Percentiles rank a stretch among this genome's conserved stretches.
These are phyloP conservation scores for Plectranthus barbatus DNA, from an alignment of 257 asterid species.

Conservation along the genomic window DNA sequence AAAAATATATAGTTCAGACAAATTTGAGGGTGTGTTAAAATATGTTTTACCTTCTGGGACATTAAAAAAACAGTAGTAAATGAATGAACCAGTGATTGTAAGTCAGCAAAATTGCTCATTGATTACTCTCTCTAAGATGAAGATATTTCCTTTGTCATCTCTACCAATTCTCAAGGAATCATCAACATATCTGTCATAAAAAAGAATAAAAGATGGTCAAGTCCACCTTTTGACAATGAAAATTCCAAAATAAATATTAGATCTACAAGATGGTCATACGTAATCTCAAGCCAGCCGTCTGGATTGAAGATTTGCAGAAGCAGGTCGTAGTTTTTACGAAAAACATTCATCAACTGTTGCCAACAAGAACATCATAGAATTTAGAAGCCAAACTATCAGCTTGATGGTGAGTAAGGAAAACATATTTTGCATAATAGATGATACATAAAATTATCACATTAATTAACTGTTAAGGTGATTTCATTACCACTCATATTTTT, in stretches of 20 bases:
- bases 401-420: neutral
- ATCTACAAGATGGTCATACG: conserved; percentile 35
- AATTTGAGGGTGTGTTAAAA: neutral
- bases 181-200: conserved; percentile 55
- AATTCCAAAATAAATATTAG: conserved; percentile 16
- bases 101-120: neutral
- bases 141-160: conserved; percentile 79
- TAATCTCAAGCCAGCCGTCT: conserved; percentile 88
- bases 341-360: conserved; percentile 73
- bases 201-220: neutral
- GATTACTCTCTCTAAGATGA: conserved; percentile 39
- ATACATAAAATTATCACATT: neutral
- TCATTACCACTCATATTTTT: too few species aligned
- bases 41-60: neutral
- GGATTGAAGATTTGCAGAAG: conserved; percentile 83
- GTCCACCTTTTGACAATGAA: neutral
- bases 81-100: neutral
- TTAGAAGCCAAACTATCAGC: neutral
- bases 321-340: conserved; percentile 66
- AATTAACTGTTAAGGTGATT: neutral
- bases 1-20: neutral
- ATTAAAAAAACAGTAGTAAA: neutral
- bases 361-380: conserved; percentile 3
- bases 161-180: conserved; percentile 76
- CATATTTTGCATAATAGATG: neutral